Evolutionary conservation across 192 early-diverging fungal genomes (phyloP).

Genomic region (Geranomyces variabilis): DNA sequence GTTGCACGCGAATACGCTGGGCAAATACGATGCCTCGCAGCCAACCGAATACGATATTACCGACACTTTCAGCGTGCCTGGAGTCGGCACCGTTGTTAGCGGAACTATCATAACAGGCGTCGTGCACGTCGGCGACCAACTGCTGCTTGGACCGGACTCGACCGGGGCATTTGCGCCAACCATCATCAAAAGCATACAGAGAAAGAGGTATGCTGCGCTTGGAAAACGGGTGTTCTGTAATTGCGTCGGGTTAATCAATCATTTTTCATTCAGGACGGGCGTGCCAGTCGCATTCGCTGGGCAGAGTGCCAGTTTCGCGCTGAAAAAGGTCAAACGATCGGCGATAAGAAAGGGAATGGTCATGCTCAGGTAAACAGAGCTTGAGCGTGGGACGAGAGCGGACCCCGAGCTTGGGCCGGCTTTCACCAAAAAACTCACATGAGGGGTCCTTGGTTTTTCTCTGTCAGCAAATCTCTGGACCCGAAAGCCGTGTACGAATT

Average conservation of each 20-base stretch:
- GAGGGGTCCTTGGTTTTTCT: background rate
- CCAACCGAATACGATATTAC: conserved; percentile 83
- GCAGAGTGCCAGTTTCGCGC: conserved; percentile 81
- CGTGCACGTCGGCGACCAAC: conserved; percentile 77
- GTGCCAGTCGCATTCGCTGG: conserved; percentile 78
- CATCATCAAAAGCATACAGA: conserved; percentile 83
- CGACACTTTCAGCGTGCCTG: conserved; percentile 89
- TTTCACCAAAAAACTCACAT: background rate
- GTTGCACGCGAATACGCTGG: conserved; percentile 61
- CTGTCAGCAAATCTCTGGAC: conserved; percentile 36
- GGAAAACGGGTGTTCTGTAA: no score
- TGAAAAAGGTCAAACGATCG: conserved; percentile 81
- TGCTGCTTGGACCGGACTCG: conserved; percentile 85
- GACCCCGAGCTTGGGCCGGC: no score
- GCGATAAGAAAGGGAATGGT: conserved; percentile 87
- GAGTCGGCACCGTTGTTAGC: conserved; percentile 85
- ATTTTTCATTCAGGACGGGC: no score
- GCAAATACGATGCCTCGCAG: conserved; percentile 60
- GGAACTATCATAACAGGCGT: conserved; percentile 75
- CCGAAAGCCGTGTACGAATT: conserved; percentile 70
- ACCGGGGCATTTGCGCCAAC: conserved; percentile 79
- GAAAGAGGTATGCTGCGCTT: conserved; percentile 70
- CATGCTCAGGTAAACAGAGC: conserved; percentile 50
- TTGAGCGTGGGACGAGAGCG: no score
- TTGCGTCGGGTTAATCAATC: no score